phyloP scores from a whole-genome alignment of 2,329 filamentous ascomycete species.

The Alternaria dauci region DNA sequence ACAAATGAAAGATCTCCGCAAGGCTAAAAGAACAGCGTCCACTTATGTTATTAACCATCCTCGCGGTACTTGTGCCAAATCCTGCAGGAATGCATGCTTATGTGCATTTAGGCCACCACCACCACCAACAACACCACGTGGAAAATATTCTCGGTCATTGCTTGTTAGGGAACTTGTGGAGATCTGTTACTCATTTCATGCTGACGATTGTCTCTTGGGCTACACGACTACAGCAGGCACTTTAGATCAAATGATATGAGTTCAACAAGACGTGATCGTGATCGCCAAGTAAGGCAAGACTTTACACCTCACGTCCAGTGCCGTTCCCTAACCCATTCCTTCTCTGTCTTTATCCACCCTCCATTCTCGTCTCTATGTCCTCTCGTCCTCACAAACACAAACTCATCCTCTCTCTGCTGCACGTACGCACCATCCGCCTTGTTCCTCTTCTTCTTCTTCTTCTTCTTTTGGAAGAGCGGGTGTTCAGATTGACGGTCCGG shows the following conservation, averaged over 20 bases:
- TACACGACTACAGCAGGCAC: background rate
- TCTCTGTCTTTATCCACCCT: background rate
- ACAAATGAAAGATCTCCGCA: background rate
- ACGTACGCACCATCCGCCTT: background rate
- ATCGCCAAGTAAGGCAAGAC: background rate
- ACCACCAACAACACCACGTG: background rate
- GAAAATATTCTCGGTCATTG: background rate
- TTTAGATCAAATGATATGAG: background rate
- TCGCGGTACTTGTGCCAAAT: background rate
- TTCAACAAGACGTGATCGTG: background rate
- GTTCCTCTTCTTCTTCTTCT: background rate
- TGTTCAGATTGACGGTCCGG: too few relatives aligned
- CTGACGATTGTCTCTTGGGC: background rate
- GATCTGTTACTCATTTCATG: background rate
- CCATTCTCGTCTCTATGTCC: background rate
- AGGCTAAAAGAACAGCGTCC: background rate
- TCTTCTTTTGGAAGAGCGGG: background rate
- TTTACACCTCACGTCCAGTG: background rate
- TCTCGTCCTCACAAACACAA: background rate
- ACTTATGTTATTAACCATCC: background rate
- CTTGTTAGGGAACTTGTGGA: too few relatives aligned
- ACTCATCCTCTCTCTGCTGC: background rate
- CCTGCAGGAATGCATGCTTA: conserved; percentile 7
- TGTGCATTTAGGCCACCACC: background rate
- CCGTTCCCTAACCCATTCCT: background rate